These are phyloP conservation scores for Phytophthora brassicae DNA, from an alignment of 352 stramenopile genomes.

Conservation along the genomic window DNA sequence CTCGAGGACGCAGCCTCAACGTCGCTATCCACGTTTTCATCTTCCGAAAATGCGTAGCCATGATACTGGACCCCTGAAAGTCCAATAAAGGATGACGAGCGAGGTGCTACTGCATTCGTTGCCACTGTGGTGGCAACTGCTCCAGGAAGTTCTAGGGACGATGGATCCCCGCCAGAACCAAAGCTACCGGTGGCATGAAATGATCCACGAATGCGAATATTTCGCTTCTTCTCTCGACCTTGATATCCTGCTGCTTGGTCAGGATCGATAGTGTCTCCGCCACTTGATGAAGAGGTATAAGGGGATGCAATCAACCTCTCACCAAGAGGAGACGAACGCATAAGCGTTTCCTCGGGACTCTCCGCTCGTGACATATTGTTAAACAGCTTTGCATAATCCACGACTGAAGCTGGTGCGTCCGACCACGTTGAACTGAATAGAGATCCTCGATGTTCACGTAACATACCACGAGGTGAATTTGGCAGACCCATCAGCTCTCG, in stretches of 20 bases:
- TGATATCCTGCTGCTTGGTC: slow-evolving; percentile 15
- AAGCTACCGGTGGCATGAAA: slow-evolving; percentile 42
- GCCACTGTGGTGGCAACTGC: slow-evolving; percentile 11
- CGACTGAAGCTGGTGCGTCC: slow-evolving; percentile 41
- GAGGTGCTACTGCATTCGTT: slow-evolving; percentile 6
- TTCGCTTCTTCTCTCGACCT: slow-evolving; percentile 28
- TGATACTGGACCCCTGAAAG: slow-evolving; percentile 42
- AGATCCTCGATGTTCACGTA: slow-evolving; percentile 34
- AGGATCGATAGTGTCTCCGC: slow-evolving; percentile 15
- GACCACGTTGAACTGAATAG: slow-evolving; percentile 31
- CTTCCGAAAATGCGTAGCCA: slow-evolving; percentile 80
- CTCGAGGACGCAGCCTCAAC: slow-evolving; percentile 50
- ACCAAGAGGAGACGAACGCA: slow-evolving; percentile 57
- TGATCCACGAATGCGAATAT: slow-evolving; percentile 59
- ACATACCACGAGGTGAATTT: slow-evolving; percentile 60
- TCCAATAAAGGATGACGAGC: slow-evolving; percentile 18
- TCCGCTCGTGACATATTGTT: slow-evolving; percentile 46
- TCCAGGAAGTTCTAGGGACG: slow-evolving; percentile 20
- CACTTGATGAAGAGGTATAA: slow-evolving; percentile 20
- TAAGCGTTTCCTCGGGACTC: slow-evolving; percentile 56
- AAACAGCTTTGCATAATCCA: slow-evolving; percentile 58
- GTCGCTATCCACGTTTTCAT: slow-evolving; percentile 74
- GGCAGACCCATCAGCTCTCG: slow-evolving; percentile 63
- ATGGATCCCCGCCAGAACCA: slow-evolving; percentile 16
- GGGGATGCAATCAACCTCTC: slow-evolving; percentile 53